Base-by-base conservation (phyloP, 345 rosid species). In the Eucalyptus tenuipes region DNA sequence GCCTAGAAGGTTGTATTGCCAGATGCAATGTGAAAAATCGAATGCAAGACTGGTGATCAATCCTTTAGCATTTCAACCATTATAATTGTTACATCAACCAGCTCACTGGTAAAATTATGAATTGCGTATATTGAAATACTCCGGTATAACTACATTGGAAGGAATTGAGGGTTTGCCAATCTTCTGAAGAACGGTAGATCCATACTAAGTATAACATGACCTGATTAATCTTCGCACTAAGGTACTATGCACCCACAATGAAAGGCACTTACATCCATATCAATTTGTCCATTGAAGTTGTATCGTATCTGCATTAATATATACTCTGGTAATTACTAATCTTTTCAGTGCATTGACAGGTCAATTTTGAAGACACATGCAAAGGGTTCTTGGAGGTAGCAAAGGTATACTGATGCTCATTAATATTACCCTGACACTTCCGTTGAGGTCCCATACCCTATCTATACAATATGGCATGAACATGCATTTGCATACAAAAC, bases 351-450 rank as follows among this genome's bases (percentile, higher is more conserved):
- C 66, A 61, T 81, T 42, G 47, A 40, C 93, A 97, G 99, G 97
- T 98, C 71, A 97, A 96, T 89, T 98, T 98, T 94, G 99, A 98
- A 94, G 99, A 98, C 93, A 94, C 99, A 25, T 98, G 99, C 96
- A 98, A 95, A 96, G 99, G 99, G 86, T 98, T 98, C 91, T 92
- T 95, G 52, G 99, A 98, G 93, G 99, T 98, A 90, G 97, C 98
- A 40, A 98, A 97, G 99, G 99, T 98, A 90, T 82, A 55, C 88
- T 87, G 49, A 42, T 88, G 29, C 68, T 86, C n/a, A 53, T 37
- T 40, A 40, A 33, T 50, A 49, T 68, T 75, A 29, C 31, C 9
- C 49, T 45, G 8, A 20, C 47, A 40, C 29, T 75, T 75, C 47
- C 25, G n/a, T 86, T 86, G n/a, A 53, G 68, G 59, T 86, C n/a